Evolutionary conservation across 495 filamentous ascomycete species (phyloP), one percentile per base, ranked within the genome.

Genomic region (Poronia punctata): DNA sequence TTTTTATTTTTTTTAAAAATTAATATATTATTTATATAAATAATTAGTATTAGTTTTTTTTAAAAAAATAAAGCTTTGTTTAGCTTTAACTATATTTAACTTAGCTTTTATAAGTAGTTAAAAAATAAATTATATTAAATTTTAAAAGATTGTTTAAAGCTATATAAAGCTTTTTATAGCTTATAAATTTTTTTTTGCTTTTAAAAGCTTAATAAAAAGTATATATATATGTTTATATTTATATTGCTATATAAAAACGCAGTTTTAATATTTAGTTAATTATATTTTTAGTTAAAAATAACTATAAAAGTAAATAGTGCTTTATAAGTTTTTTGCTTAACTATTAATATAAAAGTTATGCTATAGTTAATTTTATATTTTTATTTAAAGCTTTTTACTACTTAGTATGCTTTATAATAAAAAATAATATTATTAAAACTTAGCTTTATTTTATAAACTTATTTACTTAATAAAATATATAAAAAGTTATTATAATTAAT

Each of bases 341-440:
- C 21, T 36, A 44, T 23, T 38, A 44, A 40, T 7, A 14, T 18
- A 36, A 22, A 32, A 5, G 32, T 35, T 35, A 17, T 45, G 23
- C n/a, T 20, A 45, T 30, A 20, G 18, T 25, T 28, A 8, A n/a
- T 16, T 28, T 48, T 43, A 36, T 15, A 26, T 37, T 37, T 26
- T 26, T 35, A 35, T 27, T 27, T 36, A 45, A 33, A 31, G 17
- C 23, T 43, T 5, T 42, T 26, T 15, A 42, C 12, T 18, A 33
- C 18, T 36, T 43, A 48, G 1, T 11, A 27, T 17, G 15, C 19
- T 46, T 40, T 40, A 40, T 37, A 37, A 7, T 16, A 15, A 37
- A 26, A 24, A 26, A 37, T 16, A 15, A 24, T 37, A 6, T 11
- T 19, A 19, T 26, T 24, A 24, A 26, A 15, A 5, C 9, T 21